Evolutionary conservation across 2,329 filamentous ascomycete genomes (phyloP).

Genomic region (Didymella arachidicola): DNA sequence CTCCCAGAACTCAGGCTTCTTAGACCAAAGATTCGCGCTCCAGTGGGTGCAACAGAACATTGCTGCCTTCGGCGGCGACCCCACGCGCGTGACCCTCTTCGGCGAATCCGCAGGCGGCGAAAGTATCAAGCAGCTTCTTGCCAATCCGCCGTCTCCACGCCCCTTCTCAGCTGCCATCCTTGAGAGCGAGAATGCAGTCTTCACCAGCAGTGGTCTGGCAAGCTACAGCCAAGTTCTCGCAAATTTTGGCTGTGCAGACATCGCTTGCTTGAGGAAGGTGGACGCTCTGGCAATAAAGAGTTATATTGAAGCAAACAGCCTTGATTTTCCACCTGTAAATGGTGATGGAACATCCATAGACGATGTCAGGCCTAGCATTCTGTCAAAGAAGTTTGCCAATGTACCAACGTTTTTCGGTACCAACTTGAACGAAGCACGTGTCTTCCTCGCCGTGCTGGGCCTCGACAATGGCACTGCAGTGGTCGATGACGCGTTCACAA

Average conservation of each 20-base stretch:
- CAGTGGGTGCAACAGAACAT: slow-evolving; percentile 62
- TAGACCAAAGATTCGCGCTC: slow-evolving; percentile 61
- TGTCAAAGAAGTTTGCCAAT: slow-evolving; percentile 14
- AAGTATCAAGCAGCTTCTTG: slow-evolving; percentile 30
- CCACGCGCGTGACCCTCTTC: slow-evolving; percentile 57
- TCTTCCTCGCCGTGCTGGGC: slow-evolving; percentile 17
- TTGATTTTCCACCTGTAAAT: slow-evolving; percentile 24
- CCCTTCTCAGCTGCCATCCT: slow-evolving; percentile 38
- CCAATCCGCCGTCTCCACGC: slow-evolving; percentile 26
- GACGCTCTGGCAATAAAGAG: slow-evolving; percentile 14
- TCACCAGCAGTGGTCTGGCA: slow-evolving; percentile 11
- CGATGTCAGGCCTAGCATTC: slow-evolving; percentile 22
- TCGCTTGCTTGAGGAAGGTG: slow-evolving; percentile 17
- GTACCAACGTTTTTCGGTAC: slow-evolving; percentile 24
- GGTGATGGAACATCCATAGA: slow-evolving; percentile 17
- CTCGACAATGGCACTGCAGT: slow-evolving; percentile 14
- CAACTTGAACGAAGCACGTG: slow-evolving; percentile 21
- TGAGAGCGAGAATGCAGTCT: slow-evolving; percentile 26
- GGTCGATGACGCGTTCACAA: slow-evolving; percentile 7
- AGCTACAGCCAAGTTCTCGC: slow-evolving; percentile 22
- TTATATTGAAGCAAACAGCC: slow-evolving; percentile 20
- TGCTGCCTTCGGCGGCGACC: slow-evolving; percentile 57
- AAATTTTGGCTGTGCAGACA: slow-evolving; percentile 20
- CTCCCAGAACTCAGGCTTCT: slow-evolving; percentile 59
- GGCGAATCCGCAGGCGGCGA: slow-evolving; percentile 37